Conservation (phyloP, 2,329 filamentous ascomycete genomes). For the Penicillium decumbens region DNA sequence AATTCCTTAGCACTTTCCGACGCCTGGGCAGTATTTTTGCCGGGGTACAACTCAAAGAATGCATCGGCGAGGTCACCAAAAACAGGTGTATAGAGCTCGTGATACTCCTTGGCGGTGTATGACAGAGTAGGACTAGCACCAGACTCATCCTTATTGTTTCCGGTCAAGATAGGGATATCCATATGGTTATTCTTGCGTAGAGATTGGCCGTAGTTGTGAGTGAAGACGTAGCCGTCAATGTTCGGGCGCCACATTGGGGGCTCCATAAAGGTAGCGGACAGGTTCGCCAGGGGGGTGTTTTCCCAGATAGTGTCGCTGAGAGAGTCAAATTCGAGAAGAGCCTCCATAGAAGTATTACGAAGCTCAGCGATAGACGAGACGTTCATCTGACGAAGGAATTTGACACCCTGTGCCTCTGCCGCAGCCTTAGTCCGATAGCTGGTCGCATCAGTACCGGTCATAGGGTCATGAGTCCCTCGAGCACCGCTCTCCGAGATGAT, state of each 20-base stretch:
- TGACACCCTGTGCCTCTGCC: not conserved
- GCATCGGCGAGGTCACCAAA: not conserved
- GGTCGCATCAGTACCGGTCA: constrained; percentile 11
- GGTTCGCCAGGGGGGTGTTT: not conserved
- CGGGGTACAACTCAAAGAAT: not conserved
- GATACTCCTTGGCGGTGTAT: constrained; percentile 22
- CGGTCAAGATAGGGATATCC: constrained; percentile 1
- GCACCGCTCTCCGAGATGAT: constrained; percentile 14
- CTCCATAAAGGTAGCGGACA: not conserved
- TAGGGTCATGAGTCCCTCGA: constrained; percentile 13
- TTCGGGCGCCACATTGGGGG: not conserved
- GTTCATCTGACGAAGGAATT: not conserved
- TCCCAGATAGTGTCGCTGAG: not conserved
- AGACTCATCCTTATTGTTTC: constrained; percentile 30
- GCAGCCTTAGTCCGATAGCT: constrained; percentile 3
- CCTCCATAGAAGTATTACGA: not conserved
- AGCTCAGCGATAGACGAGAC: not conserved
- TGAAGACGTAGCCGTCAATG: not conserved
- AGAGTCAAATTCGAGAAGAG: not conserved
- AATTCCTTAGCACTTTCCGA: constrained; percentile 20
- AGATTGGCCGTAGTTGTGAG: not conserved
- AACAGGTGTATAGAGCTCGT: not conserved
- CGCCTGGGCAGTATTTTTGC: constrained; percentile 5
- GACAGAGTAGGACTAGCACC: constrained; percentile 22
- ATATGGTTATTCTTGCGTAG: not conserved